Conservation (phyloP, 768 basidiomycete genomes). For the Kwoniella dendrophila region DNA sequence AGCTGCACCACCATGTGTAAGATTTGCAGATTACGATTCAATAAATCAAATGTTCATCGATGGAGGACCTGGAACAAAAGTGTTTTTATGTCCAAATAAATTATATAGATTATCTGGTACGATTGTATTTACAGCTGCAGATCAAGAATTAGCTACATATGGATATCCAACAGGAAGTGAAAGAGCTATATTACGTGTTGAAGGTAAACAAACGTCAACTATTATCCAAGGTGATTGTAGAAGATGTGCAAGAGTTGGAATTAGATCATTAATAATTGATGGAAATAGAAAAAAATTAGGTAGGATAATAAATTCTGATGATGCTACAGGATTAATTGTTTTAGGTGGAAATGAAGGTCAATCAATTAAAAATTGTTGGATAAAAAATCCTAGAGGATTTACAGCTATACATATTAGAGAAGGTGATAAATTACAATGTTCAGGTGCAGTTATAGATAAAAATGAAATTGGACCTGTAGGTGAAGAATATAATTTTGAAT, state of each 20-base stretch:
- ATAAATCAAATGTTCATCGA: conserved; percentile 55
- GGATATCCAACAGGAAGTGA: conserved; percentile 57
- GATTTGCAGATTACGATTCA: conserved; percentile 49
- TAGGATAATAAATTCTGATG: conserved; percentile 39
- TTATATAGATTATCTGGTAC: conserved; percentile 51
- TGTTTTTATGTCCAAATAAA: conserved; percentile 52
- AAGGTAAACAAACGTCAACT: conserved; percentile 47
- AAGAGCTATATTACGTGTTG: conserved; percentile 54
- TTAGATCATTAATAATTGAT: conserved; percentile 54
- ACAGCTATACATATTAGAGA: conserved; percentile 56
- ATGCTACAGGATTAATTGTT: conserved; percentile 42
- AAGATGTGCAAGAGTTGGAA: conserved; percentile 51
- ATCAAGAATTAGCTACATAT: conserved; percentile 57
- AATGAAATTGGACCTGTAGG: conserved; percentile 57
- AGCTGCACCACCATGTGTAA: conserved; percentile 37
- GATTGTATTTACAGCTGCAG: conserved; percentile 56
- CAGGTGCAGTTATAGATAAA: conserved; percentile 49
- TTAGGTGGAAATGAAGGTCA: conserved; percentile 56
- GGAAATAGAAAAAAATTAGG: conserved; percentile 53
- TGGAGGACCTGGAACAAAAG: conserved; percentile 56
- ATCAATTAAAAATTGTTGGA: conserved; percentile 38
- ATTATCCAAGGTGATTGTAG: conserved; percentile 56
- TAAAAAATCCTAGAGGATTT: conserved; percentile 55
- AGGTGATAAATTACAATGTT: conserved; percentile 54
- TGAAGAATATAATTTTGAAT: conserved; percentile 54